Base-by-base conservation (phyloP, 257 asterid genomes). In the Nicotiana tabacum region DNA sequence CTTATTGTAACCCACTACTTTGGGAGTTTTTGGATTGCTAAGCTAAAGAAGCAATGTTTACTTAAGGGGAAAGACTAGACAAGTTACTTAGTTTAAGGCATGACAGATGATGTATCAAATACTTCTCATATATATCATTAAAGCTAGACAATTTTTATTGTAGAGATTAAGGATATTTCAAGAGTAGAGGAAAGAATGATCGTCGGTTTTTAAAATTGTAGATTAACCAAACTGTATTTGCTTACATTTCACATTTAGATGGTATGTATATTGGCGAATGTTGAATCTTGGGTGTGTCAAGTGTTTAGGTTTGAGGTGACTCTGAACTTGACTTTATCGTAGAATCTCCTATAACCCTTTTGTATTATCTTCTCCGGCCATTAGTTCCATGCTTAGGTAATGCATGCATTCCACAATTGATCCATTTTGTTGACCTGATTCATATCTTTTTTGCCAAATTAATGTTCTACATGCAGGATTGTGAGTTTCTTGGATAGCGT, bases 391-490 rank as follows among this genome's bases (percentile, higher is more conserved):
- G 21, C 55, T 77, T 39, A 29, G 32, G 51, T 30, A 56, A 77
- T 55, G 64, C 56, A 64, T 87, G 89, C 95, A 94, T 66, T 81
- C 66, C 29, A 81, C 78, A 18, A 2, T 66, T 55, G 65, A 18
- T 74, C 24, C 48, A 9, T 67, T 56, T 21, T 56, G 57, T 70
- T 70, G 78, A 43, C 35, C 76, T 77, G 61, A 60, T 60, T 57
- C 35, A 30, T 18, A 46, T 64, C 56, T 57, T 83, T 24, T 67
- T 69, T 83, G 66, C 62, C 62, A 48, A 74, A 21, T 46, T 27
- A 24, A 74, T 30, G 43, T 48, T 27, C 27, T 48, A 65, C 57
- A 58, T 87, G 88, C 94, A 96, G 99, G 96, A 89, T 92, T 88
- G 89, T 89, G 95, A 85, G 84, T 65, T 86, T 88, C 4, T 66